Evolutionary conservation across 2,329 filamentous ascomycete species (phyloP).

Genomic region (Lizonia empirigonia): DNA sequence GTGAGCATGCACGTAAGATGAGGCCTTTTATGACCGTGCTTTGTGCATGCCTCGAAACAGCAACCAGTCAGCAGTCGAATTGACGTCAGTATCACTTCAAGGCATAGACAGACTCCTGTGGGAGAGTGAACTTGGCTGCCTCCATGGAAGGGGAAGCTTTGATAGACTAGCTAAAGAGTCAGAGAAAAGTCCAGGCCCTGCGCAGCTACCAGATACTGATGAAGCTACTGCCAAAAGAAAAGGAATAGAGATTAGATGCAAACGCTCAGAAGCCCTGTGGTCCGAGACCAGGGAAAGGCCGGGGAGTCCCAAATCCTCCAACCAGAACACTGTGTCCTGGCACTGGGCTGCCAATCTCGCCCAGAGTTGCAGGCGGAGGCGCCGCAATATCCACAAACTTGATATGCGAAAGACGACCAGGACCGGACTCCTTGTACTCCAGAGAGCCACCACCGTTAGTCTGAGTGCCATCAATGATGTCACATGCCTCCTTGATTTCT

Average conservation of each 20-base stretch:
- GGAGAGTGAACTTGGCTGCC: slow-evolving; percentile 30
- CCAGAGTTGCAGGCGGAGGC: slow-evolving; percentile 43
- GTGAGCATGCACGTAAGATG: slow-evolving; percentile 13
- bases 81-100: background rate
- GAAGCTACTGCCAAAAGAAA: slow-evolving; percentile 19
- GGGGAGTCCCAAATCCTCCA: slow-evolving; percentile 34
- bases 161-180: slow-evolving; percentile 24
- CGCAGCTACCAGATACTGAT: slow-evolving; percentile 22
- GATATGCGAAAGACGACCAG: slow-evolving; percentile 47
- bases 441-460: slow-evolving; percentile 89
- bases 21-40: slow-evolving; percentile 1
- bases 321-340: slow-evolving; percentile 51
- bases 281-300: slow-evolving; percentile 42
- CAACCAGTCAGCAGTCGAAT: background rate
- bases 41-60: background rate
- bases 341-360: slow-evolving; percentile 57
- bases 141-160: slow-evolving; percentile 21
- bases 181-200: slow-evolving; percentile 19
- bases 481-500: slow-evolving; percentile 83
- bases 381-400: slow-evolving; percentile 49
- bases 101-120: background rate
- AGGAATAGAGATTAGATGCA: slow-evolving; percentile 7
- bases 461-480: slow-evolving; percentile 82
- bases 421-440: slow-evolving; percentile 64
- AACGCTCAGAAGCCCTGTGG: slow-evolving; percentile 36